These are phyloP conservation scores for Saksenaea vasiformis DNA, from an alignment of 371 early-diverging fungal genomes.

Conservation along the genomic window DNA sequence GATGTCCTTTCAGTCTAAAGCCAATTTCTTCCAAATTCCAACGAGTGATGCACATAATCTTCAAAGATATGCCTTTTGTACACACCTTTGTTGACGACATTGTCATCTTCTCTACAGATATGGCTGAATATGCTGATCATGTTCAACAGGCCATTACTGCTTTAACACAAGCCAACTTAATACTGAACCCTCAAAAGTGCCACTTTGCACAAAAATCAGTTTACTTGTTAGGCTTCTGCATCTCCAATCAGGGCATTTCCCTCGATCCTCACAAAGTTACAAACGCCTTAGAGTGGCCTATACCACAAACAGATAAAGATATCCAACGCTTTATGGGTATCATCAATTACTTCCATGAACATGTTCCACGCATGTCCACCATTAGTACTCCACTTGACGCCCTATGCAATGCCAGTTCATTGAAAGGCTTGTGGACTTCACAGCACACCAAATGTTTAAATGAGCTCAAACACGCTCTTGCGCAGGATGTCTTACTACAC, in stretches of 20 bases:
- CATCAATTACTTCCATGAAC: too few relatives aligned
- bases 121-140: conserved; percentile 14
- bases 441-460: conserved; percentile 12
- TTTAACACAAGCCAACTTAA: conserved; percentile 17
- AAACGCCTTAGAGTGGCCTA: conserved; percentile 16
- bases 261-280: conserved; percentile 21
- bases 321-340: too few relatives aligned
- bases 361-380: conserved; percentile 15
- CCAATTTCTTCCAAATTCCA: too few relatives aligned
- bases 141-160: conserved; percentile 9
- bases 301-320: conserved; percentile 17
- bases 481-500: background rate
- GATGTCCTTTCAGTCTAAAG: too few relatives aligned
- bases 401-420: conserved; percentile 16
- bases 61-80: too few relatives aligned
- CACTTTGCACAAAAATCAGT: conserved; percentile 18
- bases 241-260: conserved; percentile 10
- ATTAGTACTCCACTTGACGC: conserved; percentile 27
- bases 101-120: background rate
- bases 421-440: conserved; percentile 6
- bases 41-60: too few relatives aligned
- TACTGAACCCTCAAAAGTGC: conserved; percentile 26
- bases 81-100: too few relatives aligned
- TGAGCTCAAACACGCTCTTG: conserved; percentile 7
- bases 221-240: conserved; percentile 21